Evolutionary conservation across 352 stramenopile species (phyloP).

Genomic region (Phytophthora citrophthora): DNA sequence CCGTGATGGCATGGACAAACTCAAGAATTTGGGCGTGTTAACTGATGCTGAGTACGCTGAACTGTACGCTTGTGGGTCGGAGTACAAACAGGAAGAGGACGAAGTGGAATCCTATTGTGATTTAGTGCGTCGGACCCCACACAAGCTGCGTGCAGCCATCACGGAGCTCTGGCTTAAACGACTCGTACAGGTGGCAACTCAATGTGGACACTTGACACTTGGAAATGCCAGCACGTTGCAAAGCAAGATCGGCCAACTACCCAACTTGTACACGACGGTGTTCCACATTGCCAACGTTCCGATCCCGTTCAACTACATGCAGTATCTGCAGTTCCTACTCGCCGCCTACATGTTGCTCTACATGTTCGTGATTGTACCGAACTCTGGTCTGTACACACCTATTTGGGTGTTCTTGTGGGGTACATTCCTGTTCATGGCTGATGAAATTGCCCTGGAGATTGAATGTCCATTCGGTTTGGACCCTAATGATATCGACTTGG

Average conservation of each 20-base stretch:
- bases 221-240: slow-evolving; percentile 69
- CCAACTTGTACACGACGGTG: slow-evolving; percentile 75
- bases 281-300: slow-evolving; percentile 85
- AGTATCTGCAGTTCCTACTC: slow-evolving; percentile 76
- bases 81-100: slow-evolving; percentile 45
- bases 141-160: slow-evolving; percentile 74
- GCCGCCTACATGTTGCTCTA: slow-evolving; percentile 78
- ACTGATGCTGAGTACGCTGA: slow-evolving; percentile 72
- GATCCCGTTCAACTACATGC: slow-evolving; percentile 88
- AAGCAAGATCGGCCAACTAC: slow-evolving; percentile 67
- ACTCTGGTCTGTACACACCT: slow-evolving; percentile 69
- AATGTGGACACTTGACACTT: slow-evolving; percentile 57
- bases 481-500: slow-evolving; percentile 82
- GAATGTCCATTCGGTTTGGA: slow-evolving; percentile 79
- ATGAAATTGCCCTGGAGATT: slow-evolving; percentile 81
- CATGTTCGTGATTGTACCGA: slow-evolving; percentile 77
- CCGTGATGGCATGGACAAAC: slow-evolving; percentile 64
- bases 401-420: slow-evolving; percentile 83
- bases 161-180: slow-evolving; percentile 82
- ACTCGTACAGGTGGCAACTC: slow-evolving; percentile 62
- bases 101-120: slow-evolving; percentile 47
- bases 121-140: slow-evolving; percentile 54
- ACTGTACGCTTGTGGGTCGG: slow-evolving; percentile 65
- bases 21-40: slow-evolving; percentile 57
- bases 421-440: slow-evolving; percentile 78